Evolutionary conservation across 129 eudicot species (phyloP).

Genomic region (Smallanthus sonchifolius): DNA sequence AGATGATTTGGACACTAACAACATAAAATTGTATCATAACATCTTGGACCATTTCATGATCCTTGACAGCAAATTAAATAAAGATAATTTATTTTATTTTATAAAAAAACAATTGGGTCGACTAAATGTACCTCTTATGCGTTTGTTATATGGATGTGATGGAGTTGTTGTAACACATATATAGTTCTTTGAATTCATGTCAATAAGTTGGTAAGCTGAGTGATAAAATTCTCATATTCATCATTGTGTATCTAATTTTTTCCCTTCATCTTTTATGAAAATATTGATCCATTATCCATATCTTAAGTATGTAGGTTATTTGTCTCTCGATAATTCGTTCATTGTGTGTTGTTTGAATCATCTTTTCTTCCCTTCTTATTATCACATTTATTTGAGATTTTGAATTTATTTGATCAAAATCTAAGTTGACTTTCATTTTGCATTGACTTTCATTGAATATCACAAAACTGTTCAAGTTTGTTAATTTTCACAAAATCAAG

Average conservation of each 20-base stretch:
- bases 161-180: background rate
- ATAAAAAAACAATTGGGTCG: too few species aligned
- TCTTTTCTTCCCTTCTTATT: too few species aligned
- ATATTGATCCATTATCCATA: background rate
- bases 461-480: too few species aligned
- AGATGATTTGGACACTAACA: conserved; percentile 7
- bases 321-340: too few species aligned
- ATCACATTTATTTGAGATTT: too few species aligned
- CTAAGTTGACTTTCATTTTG: too few species aligned
- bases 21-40: background rate
- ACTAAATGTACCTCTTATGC: too few species aligned
- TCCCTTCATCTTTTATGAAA: background rate
- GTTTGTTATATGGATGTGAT: too few species aligned
- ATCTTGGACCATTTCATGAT: conserved; percentile 10
- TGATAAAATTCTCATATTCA: background rate
- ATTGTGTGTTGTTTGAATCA: too few species aligned
- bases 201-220: background rate
- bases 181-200: background rate
- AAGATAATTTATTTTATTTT: background rate
- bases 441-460: too few species aligned
- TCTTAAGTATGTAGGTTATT: background rate
- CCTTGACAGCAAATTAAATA: background rate
- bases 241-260: background rate
- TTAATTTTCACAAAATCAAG: too few species aligned
- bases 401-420: too few species aligned